Conservation (phyloP, 305 asterid species). For the Euphrasia arctica region DNA sequence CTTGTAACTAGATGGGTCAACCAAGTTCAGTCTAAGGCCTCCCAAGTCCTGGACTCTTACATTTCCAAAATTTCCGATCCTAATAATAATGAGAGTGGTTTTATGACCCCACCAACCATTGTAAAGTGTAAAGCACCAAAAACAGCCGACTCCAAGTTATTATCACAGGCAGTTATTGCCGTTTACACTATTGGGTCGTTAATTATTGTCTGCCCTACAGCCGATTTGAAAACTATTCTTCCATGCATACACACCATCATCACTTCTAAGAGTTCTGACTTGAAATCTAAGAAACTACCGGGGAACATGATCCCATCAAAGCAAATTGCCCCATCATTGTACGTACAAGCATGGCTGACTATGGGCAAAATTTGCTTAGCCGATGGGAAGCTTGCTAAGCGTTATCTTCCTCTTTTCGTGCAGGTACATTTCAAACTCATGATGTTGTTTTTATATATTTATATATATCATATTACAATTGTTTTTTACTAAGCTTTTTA, state of each 20-base stretch:
- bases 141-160: conserved; percentile 38
- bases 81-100: conserved; percentile 30
- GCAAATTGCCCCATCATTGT: conserved; percentile 66
- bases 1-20: conserved; percentile 74
- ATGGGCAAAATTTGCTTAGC: conserved; percentile 95
- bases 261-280: conserved; percentile 59
- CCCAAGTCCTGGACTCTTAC: conserved; percentile 49
- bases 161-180: conserved; percentile 55
- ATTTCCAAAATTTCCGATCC: conserved; percentile 46
- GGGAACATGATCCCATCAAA: conserved; percentile 44
- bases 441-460: neutral
- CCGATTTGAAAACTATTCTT: conserved; percentile 50
- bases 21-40: conserved; percentile 61
- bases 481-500: neutral
- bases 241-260: conserved; percentile 70
- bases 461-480: neutral
- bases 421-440: conserved; percentile 55
- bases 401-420: conserved; percentile 89
- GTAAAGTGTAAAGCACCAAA: conserved; percentile 34
- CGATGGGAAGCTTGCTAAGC: conserved; percentile 87
- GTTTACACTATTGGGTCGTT: conserved; percentile 80
- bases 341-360: conserved; percentile 82
- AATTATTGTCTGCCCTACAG: conserved; percentile 66
- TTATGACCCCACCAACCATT: conserved; percentile 55
- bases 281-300: conserved; percentile 49